A percentile compares a stretch with the other conserved stretches of the same genome.
phyloP scores from a whole-genome alignment of 805 yeast species.

The Starmerella sp. region DNA sequence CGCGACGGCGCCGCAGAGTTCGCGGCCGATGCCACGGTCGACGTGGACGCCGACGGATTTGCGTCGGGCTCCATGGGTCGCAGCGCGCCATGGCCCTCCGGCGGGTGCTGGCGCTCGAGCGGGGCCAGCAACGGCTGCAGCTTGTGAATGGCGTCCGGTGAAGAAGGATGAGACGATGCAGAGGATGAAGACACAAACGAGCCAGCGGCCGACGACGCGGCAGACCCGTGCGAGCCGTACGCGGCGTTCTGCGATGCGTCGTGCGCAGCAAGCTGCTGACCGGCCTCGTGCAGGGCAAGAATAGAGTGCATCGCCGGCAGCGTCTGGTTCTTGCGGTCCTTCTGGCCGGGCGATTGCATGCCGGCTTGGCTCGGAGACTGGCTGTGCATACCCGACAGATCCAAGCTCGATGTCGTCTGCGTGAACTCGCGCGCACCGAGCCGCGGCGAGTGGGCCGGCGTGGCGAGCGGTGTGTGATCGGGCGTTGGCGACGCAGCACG shows the following conservation, averaged over 20 bases:
- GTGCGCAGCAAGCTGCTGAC: not conserved
- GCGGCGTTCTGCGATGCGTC: not conserved
- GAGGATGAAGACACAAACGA: not conserved
- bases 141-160: not conserved
- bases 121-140: slow-evolving; percentile 10
- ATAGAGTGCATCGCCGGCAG: slow-evolving; percentile 3
- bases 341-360: not conserved
- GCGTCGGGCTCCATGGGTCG: slow-evolving; percentile 18
- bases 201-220: not conserved
- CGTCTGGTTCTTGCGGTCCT: not conserved
- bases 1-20: slow-evolving; percentile 18
- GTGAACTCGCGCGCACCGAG: slow-evolving; percentile 29
- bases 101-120: slow-evolving; percentile 1
- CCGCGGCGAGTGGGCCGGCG: slow-evolving; percentile 38
- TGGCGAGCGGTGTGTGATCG: slow-evolving; percentile 35
- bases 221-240: not conserved
- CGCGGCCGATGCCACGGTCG: slow-evolving; percentile 3
- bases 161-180: not conserved
- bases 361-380: not conserved
- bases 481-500: slow-evolving; percentile 29
- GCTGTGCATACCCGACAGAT: not conserved
- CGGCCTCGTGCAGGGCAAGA: not conserved
- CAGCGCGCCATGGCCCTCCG: not conserved
- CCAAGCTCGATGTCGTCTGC: slow-evolving; percentile 1
- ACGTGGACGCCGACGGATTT: slow-evolving; percentile 6